Base-by-base conservation (phyloP, 306 rosid species). In the Malus sieversii region DNA sequence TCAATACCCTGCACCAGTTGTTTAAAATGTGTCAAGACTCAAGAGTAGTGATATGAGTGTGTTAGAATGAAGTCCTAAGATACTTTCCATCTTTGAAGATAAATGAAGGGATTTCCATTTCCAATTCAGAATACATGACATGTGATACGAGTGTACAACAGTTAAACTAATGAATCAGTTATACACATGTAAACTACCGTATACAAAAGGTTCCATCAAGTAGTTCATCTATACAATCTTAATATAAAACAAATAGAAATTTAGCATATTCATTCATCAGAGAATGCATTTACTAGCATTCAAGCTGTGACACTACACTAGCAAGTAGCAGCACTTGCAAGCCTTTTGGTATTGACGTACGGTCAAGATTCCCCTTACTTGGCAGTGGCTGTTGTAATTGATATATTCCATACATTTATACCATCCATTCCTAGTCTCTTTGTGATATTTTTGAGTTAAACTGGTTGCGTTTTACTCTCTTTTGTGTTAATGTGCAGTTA, bases 221-320 rank as follows among this genome's bases (percentile, higher is more conserved):
- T 33, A 59, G 35, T 7, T 4, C 1, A 27, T 27, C 32, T 6
- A 74, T 67, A 35, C 48, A 10, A 51, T 25, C 45, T 44, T 13
- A 32, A 33, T 27, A n/a, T 19, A 25, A 3, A 61, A 48, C 16
- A 25, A 69, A 57, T 53, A 16, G 33, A 22, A 4, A 77, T 73
- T 48, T 77, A 92, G 97, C 89, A 72, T 87, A 86, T 90, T 95
- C 76, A 90, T 86, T 80, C 83, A 35, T 35, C 8, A 35, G 38
- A 6, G 8, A 35, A 35, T 35, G 2, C 38, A 6, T 7, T 6
- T 2, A 40, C 3, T 8, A 40, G 10, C 11, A 8, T 8, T 40
- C 44, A 8, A 40, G 2, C 0, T 40, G 3, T 40, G 44, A 35
- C 38, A 35, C 38, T 35, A 40, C 44, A 40, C 11, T 2, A 40